Base-by-base conservation (phyloP, 2,329 filamentous ascomycete genomes). In the Diaporthe destruens region DNA sequence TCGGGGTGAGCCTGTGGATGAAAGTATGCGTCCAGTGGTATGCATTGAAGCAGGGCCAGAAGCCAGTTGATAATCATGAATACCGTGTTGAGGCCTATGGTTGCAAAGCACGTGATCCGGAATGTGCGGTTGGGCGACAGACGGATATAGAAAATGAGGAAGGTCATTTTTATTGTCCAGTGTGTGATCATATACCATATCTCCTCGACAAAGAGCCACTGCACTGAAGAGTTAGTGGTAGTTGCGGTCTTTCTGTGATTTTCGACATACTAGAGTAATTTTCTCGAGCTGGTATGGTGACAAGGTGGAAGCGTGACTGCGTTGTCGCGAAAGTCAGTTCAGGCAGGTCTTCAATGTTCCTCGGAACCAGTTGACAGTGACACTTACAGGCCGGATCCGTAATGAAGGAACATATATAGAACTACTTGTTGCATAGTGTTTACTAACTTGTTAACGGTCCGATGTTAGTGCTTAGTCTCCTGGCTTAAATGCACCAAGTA, bases 111-210 rank as follows among this genome's bases (percentile, higher is more conserved):
- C 2, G 18, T 34, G 20, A 32, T 3, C 11, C 51, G 36, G 9
- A 68, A 53, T 14, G n/a, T 55, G 1, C 36, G 18, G 16, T 53
- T 68, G 34, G 65, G 65, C 36, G 36, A 54, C 5, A 68, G 29
- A 11, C 59, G 59, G 20, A 65, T 32, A 6, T 65, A 65, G 29
- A 65, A 65, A 12, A 65, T 65, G 11, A 65, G 18, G 20, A 65
- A 65, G 59, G 59, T 65, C 59, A 51, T 51, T n/a, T 65, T 65
- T 6, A 65, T 49, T 6, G 59, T 65, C 59, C 59, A 65, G n/a
- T 65, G 59, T 7, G 29, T 34, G 3, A 65, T 23, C 59, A 51
- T 65, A 3, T 65, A 65, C n/a, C 47, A 65, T 7, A 65, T 3
- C 23, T 65, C 59, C 20, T 65, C 59, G 20, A 65, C 14, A n/a